Percentiles rank a stretch among this genome's conserved stretches.
These are phyloP conservation scores for Primulina huaijiensis DNA, from an alignment of 257 asterid species.

Conservation along the genomic window DNA sequence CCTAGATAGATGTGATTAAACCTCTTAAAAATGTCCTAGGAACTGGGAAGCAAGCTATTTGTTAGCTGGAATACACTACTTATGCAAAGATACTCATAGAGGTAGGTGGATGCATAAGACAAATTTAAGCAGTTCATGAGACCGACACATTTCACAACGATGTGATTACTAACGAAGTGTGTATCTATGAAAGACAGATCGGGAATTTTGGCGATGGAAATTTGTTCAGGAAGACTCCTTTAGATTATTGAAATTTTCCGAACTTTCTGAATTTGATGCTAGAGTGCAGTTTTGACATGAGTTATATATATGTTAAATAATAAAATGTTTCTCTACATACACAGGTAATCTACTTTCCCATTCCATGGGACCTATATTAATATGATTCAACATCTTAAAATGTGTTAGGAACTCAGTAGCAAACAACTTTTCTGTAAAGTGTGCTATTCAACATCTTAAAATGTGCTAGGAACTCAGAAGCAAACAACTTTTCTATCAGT, in stretches of 20 bases:
- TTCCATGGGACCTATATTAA: not conserved
- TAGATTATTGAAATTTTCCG: too few relatives aligned
- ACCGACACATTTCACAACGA: not conserved
- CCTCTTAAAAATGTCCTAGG: not conserved
- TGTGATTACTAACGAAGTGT: not conserved
- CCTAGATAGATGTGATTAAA: not conserved
- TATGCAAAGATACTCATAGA: not conserved
- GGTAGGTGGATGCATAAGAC: too few relatives aligned
- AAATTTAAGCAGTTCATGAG: too few relatives aligned
- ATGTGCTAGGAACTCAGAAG: not conserved
- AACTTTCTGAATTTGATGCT: not conserved
- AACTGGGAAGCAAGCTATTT: not conserved
- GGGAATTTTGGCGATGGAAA: not conserved
- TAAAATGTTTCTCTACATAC: not conserved
- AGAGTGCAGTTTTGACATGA: too few relatives aligned
- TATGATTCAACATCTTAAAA: not conserved
- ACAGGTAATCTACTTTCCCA: not conserved
- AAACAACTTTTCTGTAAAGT: too few relatives aligned
- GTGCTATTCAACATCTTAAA: not conserved
- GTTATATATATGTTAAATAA: not conserved
- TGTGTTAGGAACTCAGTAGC: not conserved
- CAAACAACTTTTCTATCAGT: too few relatives aligned
- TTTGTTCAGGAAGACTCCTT: too few relatives aligned
- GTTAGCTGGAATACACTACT: not conserved
- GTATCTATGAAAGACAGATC: not conserved